Base-by-base conservation (phyloP, 2,329 filamentous ascomycete species). In the Fusarium agapanthi region DNA sequence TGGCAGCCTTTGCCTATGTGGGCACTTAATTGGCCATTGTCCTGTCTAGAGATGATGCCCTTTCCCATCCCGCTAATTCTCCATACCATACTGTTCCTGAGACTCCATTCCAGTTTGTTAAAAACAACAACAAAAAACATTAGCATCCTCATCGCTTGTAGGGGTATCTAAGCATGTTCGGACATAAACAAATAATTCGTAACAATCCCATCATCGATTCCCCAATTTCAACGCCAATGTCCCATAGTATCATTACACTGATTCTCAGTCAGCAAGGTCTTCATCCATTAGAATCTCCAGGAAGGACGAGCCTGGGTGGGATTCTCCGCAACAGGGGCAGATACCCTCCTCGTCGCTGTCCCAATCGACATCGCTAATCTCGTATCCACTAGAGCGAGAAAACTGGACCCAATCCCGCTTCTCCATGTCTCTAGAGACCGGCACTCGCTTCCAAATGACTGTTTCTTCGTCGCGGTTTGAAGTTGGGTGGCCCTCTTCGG, bases 401-500 rank as follows among this genome's bases (percentile, higher is more conserved):
- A 88, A 89, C 40, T 87, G 81, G 22, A 82, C 79, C 86, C 86
- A 89, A n/a, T 79, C 76, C 28, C 86, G 85, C 37, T 83, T 77
- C 20, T 80, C 74, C 1, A 69, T 73, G 61, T 85, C 84, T 24
- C 84, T 82, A 24, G 78, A 78, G 8, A 80, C 51, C 3, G 86
- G 87, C 1, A 88, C 83, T 18, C 80, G 83, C 75, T 88, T 88
- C 86, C 86, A 89, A 26, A 88, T 83, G 7, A 87, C 84, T 32
- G 80, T 79, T 18, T 85, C 83, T 24, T 84, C 82, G n/a, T 81
- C 77, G 65, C 79, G 84, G 28, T 68, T 76, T 6, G 84, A 86
- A 35, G 75, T 65, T 7, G 86, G 86, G 24, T 86, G 82, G 6
- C 80, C 85, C 37, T 80, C 79, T 51, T 86, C 84, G 35, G 74